phyloP scores from a whole-genome alignment of 306 rosid genomes.

The Fragaria iinumae region DNA sequence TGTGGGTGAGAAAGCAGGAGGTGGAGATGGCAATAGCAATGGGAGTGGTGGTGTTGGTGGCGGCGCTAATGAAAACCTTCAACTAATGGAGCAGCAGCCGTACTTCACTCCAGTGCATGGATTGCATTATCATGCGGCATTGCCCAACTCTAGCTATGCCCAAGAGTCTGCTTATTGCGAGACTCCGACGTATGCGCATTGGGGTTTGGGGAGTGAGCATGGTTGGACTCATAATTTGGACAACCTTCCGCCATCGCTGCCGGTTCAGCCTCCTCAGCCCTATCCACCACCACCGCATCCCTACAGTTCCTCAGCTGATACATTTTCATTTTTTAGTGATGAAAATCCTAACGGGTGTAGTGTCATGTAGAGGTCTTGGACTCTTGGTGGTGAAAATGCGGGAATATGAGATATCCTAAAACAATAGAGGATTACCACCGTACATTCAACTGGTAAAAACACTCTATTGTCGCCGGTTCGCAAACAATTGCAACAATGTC shows the following conservation, averaged over 20 bases:
- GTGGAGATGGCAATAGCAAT: conserved; percentile 2
- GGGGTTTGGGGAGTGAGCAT: background rate
- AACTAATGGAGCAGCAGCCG: conserved; percentile 9
- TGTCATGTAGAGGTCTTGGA: conserved; percentile 33
- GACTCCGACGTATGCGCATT: conserved; percentile 35
- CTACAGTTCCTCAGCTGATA: conserved; percentile 27
- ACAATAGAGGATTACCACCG: no score
- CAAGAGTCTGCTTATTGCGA: conserved; percentile 35
- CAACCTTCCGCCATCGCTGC: background rate
- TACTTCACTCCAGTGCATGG: conserved; percentile 22
- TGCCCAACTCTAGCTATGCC: conserved; percentile 42
- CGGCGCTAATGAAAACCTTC: background rate
- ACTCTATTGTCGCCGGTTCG: no score
- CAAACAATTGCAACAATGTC: no score
- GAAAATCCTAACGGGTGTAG: conserved; percentile 81
- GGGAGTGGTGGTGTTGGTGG: conserved; percentile 29
- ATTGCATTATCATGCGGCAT: conserved; percentile 37
- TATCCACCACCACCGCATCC: background rate
- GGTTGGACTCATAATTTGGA: conserved; percentile 32
- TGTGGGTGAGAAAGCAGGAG: conserved; percentile 27
- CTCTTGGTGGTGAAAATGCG: no score
- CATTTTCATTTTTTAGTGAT: conserved; percentile 66
- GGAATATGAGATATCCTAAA: no score
- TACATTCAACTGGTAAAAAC: no score
- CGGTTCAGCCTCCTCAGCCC: background rate